Evolutionary conservation across 768 basidiomycete species (phyloP), one percentile per base, ranked within the genome.

Genomic region (Rhizopogon salebrosus): DNA sequence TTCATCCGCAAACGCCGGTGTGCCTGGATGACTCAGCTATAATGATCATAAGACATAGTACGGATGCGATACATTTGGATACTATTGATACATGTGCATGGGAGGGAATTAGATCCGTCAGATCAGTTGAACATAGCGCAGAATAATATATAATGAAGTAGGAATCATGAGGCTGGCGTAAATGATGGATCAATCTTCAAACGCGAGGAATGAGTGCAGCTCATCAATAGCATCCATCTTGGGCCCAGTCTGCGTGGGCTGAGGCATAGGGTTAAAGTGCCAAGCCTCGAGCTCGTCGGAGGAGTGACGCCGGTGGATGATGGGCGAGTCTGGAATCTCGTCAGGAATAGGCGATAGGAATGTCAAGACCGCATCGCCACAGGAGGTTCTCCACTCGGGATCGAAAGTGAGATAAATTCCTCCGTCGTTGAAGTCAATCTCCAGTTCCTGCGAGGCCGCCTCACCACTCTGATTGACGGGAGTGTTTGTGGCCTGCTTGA

Each of bases 381-480:
- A 37, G 23, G 68, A 68, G 31, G 46, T 49, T 1, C 49, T 53
- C 54, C 62, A 60, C 24, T 52, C 43, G 8, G 65, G 53, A 49
- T 67, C 66, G 2, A 69, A 46, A 26, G 63, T 62, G 51, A 68
- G 65, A 54, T 65, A 68, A 35, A 68, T 67, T 16, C 56, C 62
- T 16, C 58, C 54, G 34, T 49, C 41, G n/a, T 70, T 56, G 6
- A 36, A 4, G 23, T 54, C 40, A 36, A 36, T 29, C 27, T 23
- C 31, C 37, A 49, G 31, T 9, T 57, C 52, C 40, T 56, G 58
- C 48, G 23, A n/a, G 29, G 18, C 20, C 2, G 16, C 10, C 20
- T 52, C 50, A 20, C 27, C 24, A 26, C 18, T 11, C 29, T n/a
- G 26, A 37, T 43, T 41, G 1, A 23, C 6, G 26, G 36, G 29